These are phyloP conservation scores for Neoscytalidium dimidiatum DNA, from an alignment of 2,329 filamentous ascomycete genomes.

Conservation along the genomic window DNA sequence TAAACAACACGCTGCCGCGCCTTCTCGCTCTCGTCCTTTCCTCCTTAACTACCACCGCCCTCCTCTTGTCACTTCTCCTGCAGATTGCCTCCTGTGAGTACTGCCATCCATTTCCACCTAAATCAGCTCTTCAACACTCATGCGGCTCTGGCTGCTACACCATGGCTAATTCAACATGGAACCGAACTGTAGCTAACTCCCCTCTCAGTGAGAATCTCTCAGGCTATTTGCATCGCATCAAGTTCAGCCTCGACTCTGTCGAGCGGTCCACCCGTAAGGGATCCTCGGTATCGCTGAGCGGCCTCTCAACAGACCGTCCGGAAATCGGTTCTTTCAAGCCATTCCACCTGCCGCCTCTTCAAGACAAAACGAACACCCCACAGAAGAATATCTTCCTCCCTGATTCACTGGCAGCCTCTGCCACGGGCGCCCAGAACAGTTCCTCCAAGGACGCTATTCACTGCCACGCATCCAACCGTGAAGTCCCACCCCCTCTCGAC, in stretches of 20 bases:
- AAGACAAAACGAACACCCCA: background rate
- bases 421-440: background rate
- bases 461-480: background rate
- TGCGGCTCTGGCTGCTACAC: background rate
- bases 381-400: background rate
- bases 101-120: background rate
- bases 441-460: background rate
- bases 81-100: background rate
- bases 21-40: background rate
- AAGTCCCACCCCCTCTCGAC: background rate
- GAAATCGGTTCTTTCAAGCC: background rate
- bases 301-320: background rate
- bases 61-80: background rate
- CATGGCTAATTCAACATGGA: background rate
- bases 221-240: slow-evolving; percentile 6
- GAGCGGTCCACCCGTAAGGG: background rate
- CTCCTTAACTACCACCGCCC: background rate
- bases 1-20: background rate
- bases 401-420: background rate
- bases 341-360: background rate
- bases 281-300: background rate
- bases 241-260: slow-evolving; percentile 10
- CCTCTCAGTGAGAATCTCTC: slow-evolving; percentile 4
- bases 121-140: background rate
- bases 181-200: background rate